Evolutionary conservation across 345 rosid species (phyloP).

Genomic region (Noccaea bulbosa): DNA sequence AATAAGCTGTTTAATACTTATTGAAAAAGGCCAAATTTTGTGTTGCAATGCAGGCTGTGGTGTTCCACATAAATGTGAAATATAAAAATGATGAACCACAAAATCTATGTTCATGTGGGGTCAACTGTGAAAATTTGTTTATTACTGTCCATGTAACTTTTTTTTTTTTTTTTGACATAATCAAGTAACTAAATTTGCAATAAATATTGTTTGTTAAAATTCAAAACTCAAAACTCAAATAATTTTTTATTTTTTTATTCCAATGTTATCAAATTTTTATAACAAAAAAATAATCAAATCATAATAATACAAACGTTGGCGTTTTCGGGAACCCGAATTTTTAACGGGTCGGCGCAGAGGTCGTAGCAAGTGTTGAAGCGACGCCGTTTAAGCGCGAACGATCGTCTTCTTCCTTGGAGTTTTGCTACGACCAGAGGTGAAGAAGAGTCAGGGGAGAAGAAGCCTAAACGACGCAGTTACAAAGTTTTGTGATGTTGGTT

Average conservation of each 20-base stretch:
- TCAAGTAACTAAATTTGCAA: neutral
- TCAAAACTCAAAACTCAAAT: conserved; percentile 2
- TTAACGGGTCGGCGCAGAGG: conserved; percentile 24
- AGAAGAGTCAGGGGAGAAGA: conserved; percentile 11
- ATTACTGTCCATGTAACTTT: neutral
- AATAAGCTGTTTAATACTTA: neutral
- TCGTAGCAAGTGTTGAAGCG: conserved; percentile 1
- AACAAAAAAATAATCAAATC: neutral
- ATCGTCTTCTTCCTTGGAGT: conserved; percentile 26
- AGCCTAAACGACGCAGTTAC: conserved; percentile 27
- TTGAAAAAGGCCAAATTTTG: conserved; percentile 28
- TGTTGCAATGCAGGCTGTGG: conserved; percentile 33
- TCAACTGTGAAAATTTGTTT: neutral
- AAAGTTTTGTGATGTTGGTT: conserved; percentile 52
- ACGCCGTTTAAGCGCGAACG: conserved; percentile 24
- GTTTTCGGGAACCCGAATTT: neutral
- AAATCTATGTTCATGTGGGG: conserved; percentile 5
- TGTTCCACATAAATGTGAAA: conserved; percentile 21
- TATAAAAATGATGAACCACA: conserved; percentile 10
- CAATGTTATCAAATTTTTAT: no score
- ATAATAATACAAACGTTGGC: neutral
- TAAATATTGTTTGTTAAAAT: conserved; percentile 8
- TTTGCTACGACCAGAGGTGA: neutral
- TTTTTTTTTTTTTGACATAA: no score
- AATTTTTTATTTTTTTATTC: no score